Evolutionary conservation across 352 stramenopile species (phyloP).

Genomic region (Phytophthora pini): DNA sequence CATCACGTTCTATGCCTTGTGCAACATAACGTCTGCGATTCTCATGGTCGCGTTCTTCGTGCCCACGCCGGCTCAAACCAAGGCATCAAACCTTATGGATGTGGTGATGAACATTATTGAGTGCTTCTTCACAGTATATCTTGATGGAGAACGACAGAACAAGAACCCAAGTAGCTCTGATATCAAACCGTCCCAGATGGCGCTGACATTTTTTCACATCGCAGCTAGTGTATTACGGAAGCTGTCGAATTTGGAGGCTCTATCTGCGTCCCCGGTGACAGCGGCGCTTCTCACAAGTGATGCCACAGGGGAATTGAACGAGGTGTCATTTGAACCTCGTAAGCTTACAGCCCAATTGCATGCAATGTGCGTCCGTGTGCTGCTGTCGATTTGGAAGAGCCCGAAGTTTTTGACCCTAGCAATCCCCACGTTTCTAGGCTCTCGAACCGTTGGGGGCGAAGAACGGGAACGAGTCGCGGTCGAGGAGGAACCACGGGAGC

Average conservation of each 20-base stretch:
- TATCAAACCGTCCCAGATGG: slow-evolving; percentile 55
- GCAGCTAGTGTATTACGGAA: slow-evolving; percentile 64
- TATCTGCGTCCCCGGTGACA: slow-evolving; percentile 72
- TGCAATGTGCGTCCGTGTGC: slow-evolving; percentile 55
- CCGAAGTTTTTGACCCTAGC: slow-evolving; percentile 38
- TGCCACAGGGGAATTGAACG: slow-evolving; percentile 37
- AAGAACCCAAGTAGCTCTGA: background rate
- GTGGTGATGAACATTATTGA: slow-evolving; percentile 63
- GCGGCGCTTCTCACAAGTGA: slow-evolving; percentile 65
- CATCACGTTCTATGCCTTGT: slow-evolving; percentile 58
- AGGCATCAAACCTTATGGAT: slow-evolving; percentile 52
- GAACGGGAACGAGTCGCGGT: slow-evolving; percentile 86
- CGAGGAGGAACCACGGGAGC: slow-evolving; percentile 77
- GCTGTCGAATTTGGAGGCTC: slow-evolving; percentile 69
- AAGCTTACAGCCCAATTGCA: slow-evolving; percentile 72
- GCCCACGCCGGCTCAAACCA: slow-evolving; percentile 33
- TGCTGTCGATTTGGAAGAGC: slow-evolving; percentile 71
- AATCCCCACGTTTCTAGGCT: no score
- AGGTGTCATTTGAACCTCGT: slow-evolving; percentile 51
- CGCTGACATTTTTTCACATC: slow-evolving; percentile 71
- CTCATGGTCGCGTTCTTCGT: slow-evolving; percentile 48
- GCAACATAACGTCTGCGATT: slow-evolving; percentile 29
- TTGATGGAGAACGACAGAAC: slow-evolving; percentile 24
- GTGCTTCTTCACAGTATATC: slow-evolving; percentile 40
- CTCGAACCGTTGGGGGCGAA: slow-evolving; percentile 44